These are phyloP conservation scores for Mimosa pudica DNA, from an alignment of 306 rosid species.

Conservation along the genomic window DNA sequence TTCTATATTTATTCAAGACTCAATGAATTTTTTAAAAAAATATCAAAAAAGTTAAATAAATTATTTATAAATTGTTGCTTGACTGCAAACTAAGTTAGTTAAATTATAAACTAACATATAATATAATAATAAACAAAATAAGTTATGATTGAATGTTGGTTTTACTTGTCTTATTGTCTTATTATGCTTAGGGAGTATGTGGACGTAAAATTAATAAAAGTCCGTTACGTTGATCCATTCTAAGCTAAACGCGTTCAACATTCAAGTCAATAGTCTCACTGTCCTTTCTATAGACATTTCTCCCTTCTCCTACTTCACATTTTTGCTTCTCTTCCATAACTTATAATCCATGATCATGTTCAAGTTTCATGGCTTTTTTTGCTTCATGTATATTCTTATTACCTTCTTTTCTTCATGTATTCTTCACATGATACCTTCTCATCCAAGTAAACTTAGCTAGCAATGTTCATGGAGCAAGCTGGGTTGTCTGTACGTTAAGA, in stretches of 20 bases:
- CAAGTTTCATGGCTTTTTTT: not conserved
- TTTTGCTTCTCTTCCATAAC: not conserved
- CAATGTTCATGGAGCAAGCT: not conserved
- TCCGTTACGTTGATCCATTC: not conserved
- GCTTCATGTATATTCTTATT: not conserved
- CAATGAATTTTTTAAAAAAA: too few relatives aligned
- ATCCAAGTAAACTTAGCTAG: not conserved
- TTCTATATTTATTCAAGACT: too few relatives aligned
- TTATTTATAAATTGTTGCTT: too few relatives aligned
- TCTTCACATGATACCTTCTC: not conserved
- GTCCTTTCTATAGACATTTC: not conserved
- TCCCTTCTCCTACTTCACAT: not conserved
- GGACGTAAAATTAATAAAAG: not conserved
- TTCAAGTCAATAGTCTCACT: not conserved
- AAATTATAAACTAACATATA: too few relatives aligned
- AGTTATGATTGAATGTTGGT: too few relatives aligned
- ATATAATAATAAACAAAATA: too few relatives aligned
- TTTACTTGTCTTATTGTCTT: too few relatives aligned
- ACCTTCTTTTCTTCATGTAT: not conserved
- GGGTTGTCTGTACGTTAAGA: constrained; percentile 2
- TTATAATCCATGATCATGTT: not conserved
- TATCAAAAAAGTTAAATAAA: too few relatives aligned
- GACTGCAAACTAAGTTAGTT: too few relatives aligned
- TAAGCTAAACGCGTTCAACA: not conserved
- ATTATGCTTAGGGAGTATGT: too few relatives aligned